phyloP scores from a whole-genome alignment of 1,139 yeast genomes.

The Taphrina pruni region DNA sequence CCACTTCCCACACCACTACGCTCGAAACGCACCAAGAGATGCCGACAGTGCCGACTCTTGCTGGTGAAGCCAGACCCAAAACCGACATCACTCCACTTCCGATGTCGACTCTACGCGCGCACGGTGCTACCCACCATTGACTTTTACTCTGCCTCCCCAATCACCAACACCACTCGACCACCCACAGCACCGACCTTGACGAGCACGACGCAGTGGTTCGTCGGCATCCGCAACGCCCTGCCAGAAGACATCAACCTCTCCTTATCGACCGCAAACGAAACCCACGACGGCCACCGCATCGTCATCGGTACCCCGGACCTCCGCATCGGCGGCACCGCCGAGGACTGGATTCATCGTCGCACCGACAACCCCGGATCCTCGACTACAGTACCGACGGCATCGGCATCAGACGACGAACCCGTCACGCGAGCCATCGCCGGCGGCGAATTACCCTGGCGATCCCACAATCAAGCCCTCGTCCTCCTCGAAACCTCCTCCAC shows the following conservation, averaged over 20 bases:
- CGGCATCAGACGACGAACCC: slow-evolving; percentile 18
- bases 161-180: background rate
- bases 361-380: too few relatives aligned
- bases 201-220: slow-evolving; percentile 31
- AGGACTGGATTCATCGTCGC: slow-evolving; percentile 31
- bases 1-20: slow-evolving; percentile 24
- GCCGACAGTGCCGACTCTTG: slow-evolving; percentile 21
- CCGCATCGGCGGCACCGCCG: slow-evolving; percentile 43
- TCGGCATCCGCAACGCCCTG: slow-evolving; percentile 45
- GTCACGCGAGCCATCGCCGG: slow-evolving; percentile 3
- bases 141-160: background rate
- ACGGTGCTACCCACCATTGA: slow-evolving; percentile 18
- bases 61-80: slow-evolving; percentile 26
- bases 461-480: slow-evolving; percentile 2
- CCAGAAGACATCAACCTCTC: slow-evolving; percentile 41
- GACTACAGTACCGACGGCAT: too few relatives aligned
- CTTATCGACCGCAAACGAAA: slow-evolving; percentile 43
- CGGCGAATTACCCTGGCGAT: slow-evolving; percentile 3
- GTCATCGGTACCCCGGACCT: slow-evolving; percentile 44
- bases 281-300: slow-evolving; percentile 43
- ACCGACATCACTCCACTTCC: slow-evolving; percentile 18
- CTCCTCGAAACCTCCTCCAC: background rate
- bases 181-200: slow-evolving; percentile 1
- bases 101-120: slow-evolving; percentile 16
- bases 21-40: slow-evolving; percentile 28